A percentile compares a stretch with the other conserved stretches of the same genome.
phyloP scores from a whole-genome alignment of 2,329 filamentous ascomycete genomes.

The Talaromyces atroroseus region DNA sequence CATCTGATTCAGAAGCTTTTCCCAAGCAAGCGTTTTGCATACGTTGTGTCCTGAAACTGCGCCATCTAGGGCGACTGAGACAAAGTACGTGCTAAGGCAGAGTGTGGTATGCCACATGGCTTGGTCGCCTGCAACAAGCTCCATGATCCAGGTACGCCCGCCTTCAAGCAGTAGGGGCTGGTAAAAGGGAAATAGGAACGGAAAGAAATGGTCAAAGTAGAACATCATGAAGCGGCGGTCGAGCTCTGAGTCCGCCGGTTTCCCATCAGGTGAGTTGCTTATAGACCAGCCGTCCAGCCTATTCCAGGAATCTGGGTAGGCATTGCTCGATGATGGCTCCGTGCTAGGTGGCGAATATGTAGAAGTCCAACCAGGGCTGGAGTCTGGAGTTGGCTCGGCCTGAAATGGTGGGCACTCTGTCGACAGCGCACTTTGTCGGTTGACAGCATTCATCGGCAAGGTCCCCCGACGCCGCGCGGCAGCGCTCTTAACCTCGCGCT shows the following conservation, averaged over 20 bases:
- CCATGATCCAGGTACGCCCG: constrained; percentile 56
- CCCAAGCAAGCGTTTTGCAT: constrained; percentile 1
- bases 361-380: not conserved
- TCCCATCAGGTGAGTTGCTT: not conserved
- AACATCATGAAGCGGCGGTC: constrained; percentile 45
- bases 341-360: not conserved
- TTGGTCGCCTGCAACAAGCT: constrained; percentile 39
- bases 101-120: constrained; percentile 35
- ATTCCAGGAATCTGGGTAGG: not conserved
- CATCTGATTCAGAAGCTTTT: not conserved
- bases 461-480: constrained; percentile 39
- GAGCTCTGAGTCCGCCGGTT: not conserved
- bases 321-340: not conserved
- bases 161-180: constrained; percentile 50
- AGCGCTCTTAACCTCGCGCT: constrained; percentile 53
- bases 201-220: constrained; percentile 59
- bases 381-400: not conserved
- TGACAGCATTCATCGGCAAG: not conserved
- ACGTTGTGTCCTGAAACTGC: not conserved
- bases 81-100: constrained; percentile 54
- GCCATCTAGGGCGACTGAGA: constrained; percentile 33
- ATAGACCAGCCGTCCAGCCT: not conserved
- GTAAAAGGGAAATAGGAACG: constrained; percentile 60
- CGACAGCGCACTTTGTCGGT: not conserved
- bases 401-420: not conserved